Evolutionary conservation across 2,329 filamentous ascomycete species (phyloP), one percentile per base, ranked within the genome.

Genomic region (Paramyrothecium roridum): DNA sequence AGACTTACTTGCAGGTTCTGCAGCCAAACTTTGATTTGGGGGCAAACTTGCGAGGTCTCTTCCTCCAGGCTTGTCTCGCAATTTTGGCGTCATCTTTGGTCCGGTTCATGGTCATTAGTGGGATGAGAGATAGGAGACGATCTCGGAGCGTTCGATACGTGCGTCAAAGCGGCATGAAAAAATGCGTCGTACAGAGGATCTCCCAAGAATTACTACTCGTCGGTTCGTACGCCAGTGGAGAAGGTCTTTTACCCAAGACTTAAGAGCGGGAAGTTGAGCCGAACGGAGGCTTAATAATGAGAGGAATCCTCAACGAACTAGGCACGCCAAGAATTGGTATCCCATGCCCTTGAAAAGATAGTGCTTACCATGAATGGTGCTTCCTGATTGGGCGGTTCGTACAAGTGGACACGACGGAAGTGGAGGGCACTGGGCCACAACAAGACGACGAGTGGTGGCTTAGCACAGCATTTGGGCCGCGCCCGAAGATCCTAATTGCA

Each of bases 1-100:
- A 54, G 50, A 65, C 71, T 69, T 54, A 74, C 71, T 74, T 74
- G 71, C 71, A 74, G 46, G 71, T 74, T 59, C 70, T 73, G 59
- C 71, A 74, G 50, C 71, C 71, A 16, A 69, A 61, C 62, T 65
- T 69, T 58, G 71, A 74, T 63, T 73, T 74, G 58, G 71, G 69
- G 53, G 72, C 69, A 34, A 68, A 73, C 45, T 66, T 69, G 48
- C 71, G 67, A 59, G 72, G 70, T 54, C 61, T 69, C 57, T 58
- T 73, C 61, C 71, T 73, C 71, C 70, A 73, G 43, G 67, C 65
- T 56, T 71, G 65, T 26, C 56, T 53, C 17, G 55, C 21, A 21
- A 37, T 54, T 19, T 54, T 30, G 4, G 51, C 46, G n/a, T 55
- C 37, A 48, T 52, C 55, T 56, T 59, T 59, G 2, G 21, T 19